Conservation (phyloP, 108 stramenopile species). For the Discostella stelligeroides region DNA sequence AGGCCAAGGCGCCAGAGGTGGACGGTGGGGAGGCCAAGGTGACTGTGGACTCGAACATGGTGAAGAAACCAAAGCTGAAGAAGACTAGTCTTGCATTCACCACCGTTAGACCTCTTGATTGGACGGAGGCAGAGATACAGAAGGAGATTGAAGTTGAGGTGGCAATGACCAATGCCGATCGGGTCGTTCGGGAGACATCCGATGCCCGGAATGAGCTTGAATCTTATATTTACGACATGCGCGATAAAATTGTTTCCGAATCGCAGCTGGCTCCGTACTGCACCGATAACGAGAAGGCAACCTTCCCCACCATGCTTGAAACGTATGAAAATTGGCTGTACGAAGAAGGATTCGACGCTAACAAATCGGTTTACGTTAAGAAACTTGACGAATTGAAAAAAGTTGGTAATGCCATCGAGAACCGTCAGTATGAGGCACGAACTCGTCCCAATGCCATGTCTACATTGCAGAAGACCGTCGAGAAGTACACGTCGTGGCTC, state of each 20-base stretch:
- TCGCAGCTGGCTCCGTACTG: constrained; percentile 77
- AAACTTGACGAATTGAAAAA: constrained; percentile 89
- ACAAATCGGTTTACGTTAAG: constrained; percentile 87
- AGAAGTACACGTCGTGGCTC: constrained; percentile 86
- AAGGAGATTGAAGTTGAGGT: constrained; percentile 84
- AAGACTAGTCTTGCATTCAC: constrained; percentile 87
- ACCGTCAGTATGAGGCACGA: constrained; percentile 76
- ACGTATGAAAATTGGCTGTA: constrained; percentile 97
- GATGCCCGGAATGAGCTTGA: constrained; percentile 99
- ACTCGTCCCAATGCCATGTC: constrained; percentile 75
- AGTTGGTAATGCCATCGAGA: constrained; percentile 89
- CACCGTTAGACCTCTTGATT: constrained; percentile 66
- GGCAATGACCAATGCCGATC: constrained; percentile 87
- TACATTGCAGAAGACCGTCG: constrained; percentile 76
- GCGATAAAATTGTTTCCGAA: constrained; percentile 91
- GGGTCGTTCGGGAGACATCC: constrained; percentile 91
- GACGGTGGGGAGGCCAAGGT: constrained; percentile 55
- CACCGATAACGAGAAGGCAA: constrained; percentile 82
- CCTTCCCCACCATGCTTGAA: constrained; percentile 69
- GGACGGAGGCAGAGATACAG: constrained; percentile 83
- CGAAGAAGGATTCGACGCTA: constrained; percentile 97
- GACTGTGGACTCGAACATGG: constrained; percentile 5
- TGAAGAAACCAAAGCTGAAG: constrained; percentile 91
- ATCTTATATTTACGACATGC: constrained; percentile 98
- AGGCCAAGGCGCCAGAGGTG: constrained; percentile 56